These are phyloP conservation scores for Nicotiana sylvestris DNA, from an alignment of 257 asterid species.

Conservation along the genomic window DNA sequence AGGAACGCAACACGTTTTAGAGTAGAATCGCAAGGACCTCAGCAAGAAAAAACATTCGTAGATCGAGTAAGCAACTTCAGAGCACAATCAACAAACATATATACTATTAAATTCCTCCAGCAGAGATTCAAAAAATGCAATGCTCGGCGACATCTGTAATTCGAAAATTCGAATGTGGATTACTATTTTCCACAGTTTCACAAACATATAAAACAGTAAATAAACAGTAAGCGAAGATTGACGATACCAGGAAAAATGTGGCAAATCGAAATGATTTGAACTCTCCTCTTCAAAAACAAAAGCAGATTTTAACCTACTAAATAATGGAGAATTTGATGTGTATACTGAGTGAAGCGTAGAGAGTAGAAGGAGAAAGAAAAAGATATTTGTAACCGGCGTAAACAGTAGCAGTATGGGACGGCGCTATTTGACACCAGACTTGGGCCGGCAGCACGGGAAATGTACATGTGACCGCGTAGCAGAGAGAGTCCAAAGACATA, in stretches of 20 bases:
- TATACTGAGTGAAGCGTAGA: background rate
- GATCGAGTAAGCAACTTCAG: slow-evolving; percentile 11
- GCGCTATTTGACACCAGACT: slow-evolving; percentile 40
- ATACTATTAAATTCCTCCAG: background rate
- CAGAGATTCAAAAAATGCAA: background rate
- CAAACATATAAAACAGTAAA: slow-evolving; percentile 9
- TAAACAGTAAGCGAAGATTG: background rate
- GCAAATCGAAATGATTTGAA: slow-evolving; percentile 14
- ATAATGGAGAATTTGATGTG: background rate
- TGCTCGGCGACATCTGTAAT: background rate
- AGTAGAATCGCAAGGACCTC: slow-evolving; percentile 5
- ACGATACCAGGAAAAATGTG: slow-evolving; percentile 23
- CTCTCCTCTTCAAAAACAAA: background rate
- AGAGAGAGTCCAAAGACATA: slow-evolving; percentile 11
- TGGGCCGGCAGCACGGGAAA: slow-evolving; percentile 47
- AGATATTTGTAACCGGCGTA: slow-evolving; percentile 41
- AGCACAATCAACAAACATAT: background rate
- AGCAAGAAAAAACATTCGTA: background rate
- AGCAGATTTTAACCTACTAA: background rate
- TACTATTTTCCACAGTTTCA: background rate
- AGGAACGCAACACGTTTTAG: background rate
- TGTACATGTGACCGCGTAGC: slow-evolving; percentile 31
- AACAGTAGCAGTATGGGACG: slow-evolving; percentile 29
- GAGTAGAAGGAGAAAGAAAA: slow-evolving; percentile 10
- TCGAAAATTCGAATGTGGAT: background rate